Conservation (phyloP, 2,329 filamentous ascomycete genomes). For the Verticillium nonalfalfae region DNA sequence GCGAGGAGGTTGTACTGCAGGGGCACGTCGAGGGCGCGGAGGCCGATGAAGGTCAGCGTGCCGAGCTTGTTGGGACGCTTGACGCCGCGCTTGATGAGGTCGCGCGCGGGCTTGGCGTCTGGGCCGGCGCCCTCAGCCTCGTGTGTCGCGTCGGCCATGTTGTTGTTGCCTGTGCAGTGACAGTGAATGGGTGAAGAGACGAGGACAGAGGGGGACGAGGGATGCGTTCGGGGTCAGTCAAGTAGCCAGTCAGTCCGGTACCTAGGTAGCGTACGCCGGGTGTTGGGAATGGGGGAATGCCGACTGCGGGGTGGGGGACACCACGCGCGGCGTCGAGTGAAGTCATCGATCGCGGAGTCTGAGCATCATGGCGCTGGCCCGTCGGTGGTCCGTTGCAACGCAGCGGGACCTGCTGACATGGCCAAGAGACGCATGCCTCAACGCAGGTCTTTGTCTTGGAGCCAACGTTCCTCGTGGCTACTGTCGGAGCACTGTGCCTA, state of each 20-base stretch:
- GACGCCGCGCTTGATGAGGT: conserved; percentile 30
- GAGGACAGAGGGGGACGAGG: neutral
- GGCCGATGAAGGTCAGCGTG: conserved; percentile 28
- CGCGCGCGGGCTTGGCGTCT: conserved; percentile 8
- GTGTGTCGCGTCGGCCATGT: neutral
- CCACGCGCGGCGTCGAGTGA: neutral
- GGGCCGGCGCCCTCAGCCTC: neutral
- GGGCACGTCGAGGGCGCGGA: conserved; percentile 26
- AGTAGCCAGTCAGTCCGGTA: too few species aligned
- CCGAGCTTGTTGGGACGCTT: conserved; percentile 25
- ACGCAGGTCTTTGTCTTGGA: too few species aligned
- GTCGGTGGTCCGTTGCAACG: neutral
- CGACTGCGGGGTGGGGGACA: neutral
- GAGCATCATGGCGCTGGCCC: neutral
- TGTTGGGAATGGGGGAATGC: neutral
- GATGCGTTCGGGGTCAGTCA: neutral
- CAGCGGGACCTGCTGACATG: neutral
- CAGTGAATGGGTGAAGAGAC: neutral
- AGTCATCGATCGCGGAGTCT: neutral
- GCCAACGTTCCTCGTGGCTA: too few species aligned
- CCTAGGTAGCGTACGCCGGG: neutral
- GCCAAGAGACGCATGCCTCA: neutral
- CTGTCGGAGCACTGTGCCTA: too few species aligned
- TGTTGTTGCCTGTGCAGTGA: neutral
- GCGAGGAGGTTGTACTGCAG: conserved; percentile 25